Base-by-base conservation (phyloP, 2,329 filamentous ascomycete genomes). In the Pyricularia grisea region DNA sequence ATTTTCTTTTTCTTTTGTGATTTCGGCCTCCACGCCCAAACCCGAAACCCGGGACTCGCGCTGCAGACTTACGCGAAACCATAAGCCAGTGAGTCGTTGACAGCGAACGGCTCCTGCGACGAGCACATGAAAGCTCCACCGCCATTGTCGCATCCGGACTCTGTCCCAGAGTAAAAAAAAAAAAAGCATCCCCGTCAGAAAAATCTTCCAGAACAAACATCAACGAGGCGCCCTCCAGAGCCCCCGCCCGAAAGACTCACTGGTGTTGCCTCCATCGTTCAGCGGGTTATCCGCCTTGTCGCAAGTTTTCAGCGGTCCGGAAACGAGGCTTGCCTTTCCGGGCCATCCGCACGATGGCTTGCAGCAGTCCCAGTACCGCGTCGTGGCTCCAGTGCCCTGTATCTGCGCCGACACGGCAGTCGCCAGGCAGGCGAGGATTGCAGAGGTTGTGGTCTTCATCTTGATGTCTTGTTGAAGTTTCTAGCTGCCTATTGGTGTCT, bases 321-420 rank as follows among this genome's bases (percentile, higher is more conserved):
- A 70, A 71, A 71, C 76, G 71, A 76, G 82, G 75, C 68, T 77
- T 12, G 80, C 81, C 74, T 87, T 87, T 65, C 78, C 80, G 33
- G 80, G 77, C 85, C 85, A 83, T 11, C 78, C 81, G 74, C 86
- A 88, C 30, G 84, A 85, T 28, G 88, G 85, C 81, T 92, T 92
- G 80, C 89, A 91, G 81, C 89, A 91, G 76, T 91, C 89, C 84
- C 86, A 73, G 70, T 73, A 73, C 23, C 72, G 70, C 17, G 72
- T 72, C 23, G 72, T 73, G 23, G 58, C 58, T 17, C 58, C 58
- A 23, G n/a, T 61, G 58, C 58, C 58, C 23, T 61, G 58, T 12
- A n/a, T 23, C 58, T 61, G 58, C 1, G 58, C 58, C 7, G 58
- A 25, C 23, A 61, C 58, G 9, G 58, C 11, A 61, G 58, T 23